Conservation (phyloP, 768 basidiomycete genomes). For the Crassisporium funariophilum region DNA sequence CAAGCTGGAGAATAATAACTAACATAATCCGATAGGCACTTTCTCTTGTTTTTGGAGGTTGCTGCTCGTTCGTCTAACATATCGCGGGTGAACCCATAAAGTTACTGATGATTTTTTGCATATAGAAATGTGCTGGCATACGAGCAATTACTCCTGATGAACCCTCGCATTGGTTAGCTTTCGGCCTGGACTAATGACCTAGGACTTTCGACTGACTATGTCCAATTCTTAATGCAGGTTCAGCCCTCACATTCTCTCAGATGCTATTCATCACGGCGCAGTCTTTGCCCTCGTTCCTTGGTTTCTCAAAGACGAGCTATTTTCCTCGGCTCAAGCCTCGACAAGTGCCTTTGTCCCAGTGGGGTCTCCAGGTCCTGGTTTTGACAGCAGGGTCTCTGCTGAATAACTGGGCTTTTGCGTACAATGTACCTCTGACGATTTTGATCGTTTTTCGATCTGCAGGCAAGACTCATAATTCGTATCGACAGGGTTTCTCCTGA, state of each 20-base stretch:
- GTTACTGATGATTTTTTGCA: slow-evolving; percentile 1
- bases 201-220: slow-evolving; percentile 1
- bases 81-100: neutral
- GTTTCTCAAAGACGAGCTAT: slow-evolving; percentile 31
- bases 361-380: slow-evolving; percentile 73
- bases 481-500: neutral
- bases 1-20: slow-evolving; percentile 2
- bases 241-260: slow-evolving; percentile 83
- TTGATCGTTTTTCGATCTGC: slow-evolving; percentile 87
- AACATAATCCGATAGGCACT: slow-evolving; percentile 38
- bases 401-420: slow-evolving; percentile 83
- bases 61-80: slow-evolving; percentile 68
- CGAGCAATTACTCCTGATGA: slow-evolving; percentile 70
- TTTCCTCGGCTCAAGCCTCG: slow-evolving; percentile 63
- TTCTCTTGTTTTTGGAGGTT: slow-evolving; percentile 76
- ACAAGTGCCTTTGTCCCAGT: slow-evolving; percentile 65
- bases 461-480: slow-evolving; percentile 44
- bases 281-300: slow-evolving; percentile 64
- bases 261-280: slow-evolving; percentile 77
- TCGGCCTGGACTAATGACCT: slow-evolving; percentile 14
- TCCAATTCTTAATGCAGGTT: slow-evolving; percentile 46
- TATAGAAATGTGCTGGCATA: slow-evolving; percentile 76
- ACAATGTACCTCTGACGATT: slow-evolving; percentile 73
- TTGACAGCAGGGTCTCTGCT: slow-evolving; percentile 67
- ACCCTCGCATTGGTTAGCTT: slow-evolving; percentile 74